Evolutionary conservation across 2,329 filamentous ascomycete species (phyloP).

Genomic region (Trichoderma gracile): DNA sequence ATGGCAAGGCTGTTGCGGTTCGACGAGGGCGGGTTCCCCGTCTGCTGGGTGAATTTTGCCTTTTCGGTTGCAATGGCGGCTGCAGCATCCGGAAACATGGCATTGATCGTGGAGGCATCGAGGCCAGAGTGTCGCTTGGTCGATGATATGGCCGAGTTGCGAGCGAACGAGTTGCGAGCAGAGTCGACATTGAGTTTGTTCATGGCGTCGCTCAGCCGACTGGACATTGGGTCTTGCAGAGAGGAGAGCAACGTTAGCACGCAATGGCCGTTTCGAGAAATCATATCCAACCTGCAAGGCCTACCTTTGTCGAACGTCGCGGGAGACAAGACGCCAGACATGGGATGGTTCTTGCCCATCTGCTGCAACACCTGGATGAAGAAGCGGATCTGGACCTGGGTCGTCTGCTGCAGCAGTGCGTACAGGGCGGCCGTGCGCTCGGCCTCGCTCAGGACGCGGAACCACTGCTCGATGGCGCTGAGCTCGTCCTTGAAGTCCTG

Average conservation of each 20-base stretch:
- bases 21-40: constrained; percentile 83
- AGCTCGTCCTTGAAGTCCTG: constrained; percentile 99
- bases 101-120: constrained; percentile 89
- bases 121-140: constrained; percentile 93
- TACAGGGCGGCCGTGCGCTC: constrained; percentile 95
- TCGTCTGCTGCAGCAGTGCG: constrained; percentile 94
- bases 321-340: constrained; percentile 92
- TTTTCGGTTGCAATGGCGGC: constrained; percentile 98
- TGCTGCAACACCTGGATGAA: constrained; percentile 99
- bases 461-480: constrained; percentile 99
- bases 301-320: constrained; percentile 95
- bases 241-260: constrained; percentile 28
- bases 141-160: constrained; percentile 70
- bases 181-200: constrained; percentile 87
- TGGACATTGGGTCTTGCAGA: constrained; percentile 88
- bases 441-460: constrained; percentile 93
- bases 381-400: constrained; percentile 97
- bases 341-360: constrained; percentile 97
- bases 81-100: constrained; percentile 98
- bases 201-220: constrained; percentile 94
- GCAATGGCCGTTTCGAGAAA: neutral
- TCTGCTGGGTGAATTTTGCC: constrained; percentile 94
- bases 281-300: constrained; percentile 29
- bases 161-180: constrained; percentile 80
- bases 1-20: constrained; percentile 88